A percentile compares a stretch with the other conserved stretches of the same genome.
These are phyloP conservation scores for Fusarium zealandicum DNA, from an alignment of 2,329 filamentous ascomycete genomes.

Conservation along the genomic window DNA sequence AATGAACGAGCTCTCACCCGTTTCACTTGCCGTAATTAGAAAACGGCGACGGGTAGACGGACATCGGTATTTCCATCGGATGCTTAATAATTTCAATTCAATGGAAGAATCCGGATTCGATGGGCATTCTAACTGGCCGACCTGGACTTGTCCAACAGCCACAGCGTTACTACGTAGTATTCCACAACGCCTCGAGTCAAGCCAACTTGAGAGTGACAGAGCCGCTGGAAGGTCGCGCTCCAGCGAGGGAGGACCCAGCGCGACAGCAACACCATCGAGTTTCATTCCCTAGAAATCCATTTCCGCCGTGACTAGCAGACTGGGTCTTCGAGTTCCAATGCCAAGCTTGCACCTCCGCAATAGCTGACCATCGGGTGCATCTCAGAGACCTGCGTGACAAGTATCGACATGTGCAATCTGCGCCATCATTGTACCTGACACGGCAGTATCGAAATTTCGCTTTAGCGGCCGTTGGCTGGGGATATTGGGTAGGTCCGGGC, in stretches of 20 bases:
- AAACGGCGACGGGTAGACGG: slow-evolving; percentile 21
- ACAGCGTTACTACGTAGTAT: slow-evolving; percentile 25
- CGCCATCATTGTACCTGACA: slow-evolving; percentile 29
- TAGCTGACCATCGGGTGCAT: slow-evolving; percentile 36
- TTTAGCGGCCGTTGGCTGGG: slow-evolving; percentile 37
- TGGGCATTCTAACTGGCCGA: slow-evolving; percentile 32
- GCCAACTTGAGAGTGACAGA: slow-evolving; percentile 9
- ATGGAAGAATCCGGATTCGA: slow-evolving; percentile 35
- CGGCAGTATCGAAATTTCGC: slow-evolving; percentile 28
- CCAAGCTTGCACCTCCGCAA: slow-evolving; percentile 23
- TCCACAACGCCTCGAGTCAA: slow-evolving; percentile 21
- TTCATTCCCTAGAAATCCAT: slow-evolving; percentile 18
- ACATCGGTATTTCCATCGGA: slow-evolving; percentile 29
- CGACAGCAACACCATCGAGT: slow-evolving; percentile 15
- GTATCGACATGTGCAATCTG: slow-evolving; percentile 31
- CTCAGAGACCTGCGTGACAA: slow-evolving; percentile 29
- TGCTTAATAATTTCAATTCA: slow-evolving; percentile 15
- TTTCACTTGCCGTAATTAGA: slow-evolving; percentile 25
- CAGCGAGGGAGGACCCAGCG: not conserved
- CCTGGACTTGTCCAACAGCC: slow-evolving; percentile 25
- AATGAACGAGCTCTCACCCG: slow-evolving; percentile 21
- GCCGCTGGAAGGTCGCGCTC: not conserved
- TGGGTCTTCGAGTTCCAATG: slow-evolving; percentile 19
- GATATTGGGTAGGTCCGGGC: slow-evolving; percentile 15
- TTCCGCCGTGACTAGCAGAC: no score